phyloP scores from a whole-genome alignment of 2,329 filamentous ascomycete genomes.

The Aspergillus viridinutans region DNA sequence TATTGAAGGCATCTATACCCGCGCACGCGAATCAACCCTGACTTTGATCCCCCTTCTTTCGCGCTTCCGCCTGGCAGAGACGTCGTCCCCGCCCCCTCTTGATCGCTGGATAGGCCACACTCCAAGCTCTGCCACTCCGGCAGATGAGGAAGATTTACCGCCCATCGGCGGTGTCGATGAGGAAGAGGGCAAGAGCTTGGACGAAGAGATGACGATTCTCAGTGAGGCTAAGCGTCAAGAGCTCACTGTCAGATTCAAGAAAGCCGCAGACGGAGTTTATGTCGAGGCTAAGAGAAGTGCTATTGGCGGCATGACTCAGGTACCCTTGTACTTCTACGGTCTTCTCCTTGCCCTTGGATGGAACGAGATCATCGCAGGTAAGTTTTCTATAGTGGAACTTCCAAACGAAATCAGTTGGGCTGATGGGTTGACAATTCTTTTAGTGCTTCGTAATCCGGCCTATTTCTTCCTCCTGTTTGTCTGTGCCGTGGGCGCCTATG shows the following conservation, averaged over 20 bases:
- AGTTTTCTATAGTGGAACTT: constrained; percentile 33
- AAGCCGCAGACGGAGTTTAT: constrained; percentile 95
- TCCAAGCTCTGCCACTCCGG: constrained; percentile 67
- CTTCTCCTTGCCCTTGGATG: constrained; percentile 88
- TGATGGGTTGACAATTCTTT: neutral
- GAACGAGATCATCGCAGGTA: constrained; percentile 96
- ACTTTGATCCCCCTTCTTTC: constrained; percentile 85
- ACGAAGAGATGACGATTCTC: constrained; percentile 95
- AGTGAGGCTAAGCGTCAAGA: constrained; percentile 87
- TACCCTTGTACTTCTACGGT: constrained; percentile 92
- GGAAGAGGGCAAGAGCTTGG: constrained; percentile 87
- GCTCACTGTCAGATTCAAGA: constrained; percentile 92
- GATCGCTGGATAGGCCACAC: constrained; percentile 76
- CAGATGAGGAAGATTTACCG: constrained; percentile 83
- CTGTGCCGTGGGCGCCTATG: constrained; percentile 70
- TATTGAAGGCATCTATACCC: constrained; percentile 92
- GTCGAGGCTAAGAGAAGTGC: constrained; percentile 97
- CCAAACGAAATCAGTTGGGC: neutral
- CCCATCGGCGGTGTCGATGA: constrained; percentile 94
- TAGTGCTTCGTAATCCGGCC: constrained; percentile 88
- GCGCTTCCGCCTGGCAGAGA: constrained; percentile 72
- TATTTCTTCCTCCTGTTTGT: constrained; percentile 88
- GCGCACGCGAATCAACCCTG: constrained; percentile 85
- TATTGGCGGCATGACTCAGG: constrained; percentile 89
- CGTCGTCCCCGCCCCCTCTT: constrained; percentile 73